Base-by-base conservation (phyloP, 1,284 basidiomycete species). In the Marasmius fiardii region DNA sequence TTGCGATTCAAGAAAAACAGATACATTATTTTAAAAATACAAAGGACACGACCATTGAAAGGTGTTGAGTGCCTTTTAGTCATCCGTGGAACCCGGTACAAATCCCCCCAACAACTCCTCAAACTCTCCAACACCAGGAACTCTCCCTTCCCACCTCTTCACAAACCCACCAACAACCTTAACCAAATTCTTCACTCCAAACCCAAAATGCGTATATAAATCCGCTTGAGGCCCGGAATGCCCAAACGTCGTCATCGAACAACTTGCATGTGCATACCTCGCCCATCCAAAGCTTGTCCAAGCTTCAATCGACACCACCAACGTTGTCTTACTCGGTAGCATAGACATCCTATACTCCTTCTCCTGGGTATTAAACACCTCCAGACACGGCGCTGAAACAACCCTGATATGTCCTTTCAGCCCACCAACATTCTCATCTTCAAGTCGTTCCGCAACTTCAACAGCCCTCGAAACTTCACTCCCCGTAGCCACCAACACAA, bases 401-500 rank as follows among this genome's bases (percentile, higher is more conserved):
- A 90, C 70, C 58, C 87, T n/a, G n/a, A 79, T 54, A 78, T 5
- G 2, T 5, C n/a, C 12, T 37, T 5, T 78, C 74, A 82, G 83
- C 71, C 86, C 64, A 58, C 81, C 80, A 26, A 33, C 37, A 68
- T 79, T 70, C n/a, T 31, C 18, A 62, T 75, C 72, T 63, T 72
- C 72, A 60, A 88, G 76, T 61, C 77, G 65, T 65, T 77, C 71
- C 50, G 80, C 82, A 39, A 85, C 86, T 69, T 86, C 85, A 58
- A 84, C 72, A 58, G 76, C 81, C 64, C 88, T 80, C 59, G 74
- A 69, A 54, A 88, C 84, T 71, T 90, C 88, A 64, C 81, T 83
- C 55, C 88, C 88, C 44, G 85, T 84, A 52, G 81, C 80, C 60
- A 89, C 80, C 61, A 90, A 71, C 54, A 85, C 88, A 61, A 90